Evolutionary conservation across 2,329 filamentous ascomycete genomes (phyloP), one percentile per base, ranked within the genome.

Genomic region (Sporothrix protearum): DNA sequence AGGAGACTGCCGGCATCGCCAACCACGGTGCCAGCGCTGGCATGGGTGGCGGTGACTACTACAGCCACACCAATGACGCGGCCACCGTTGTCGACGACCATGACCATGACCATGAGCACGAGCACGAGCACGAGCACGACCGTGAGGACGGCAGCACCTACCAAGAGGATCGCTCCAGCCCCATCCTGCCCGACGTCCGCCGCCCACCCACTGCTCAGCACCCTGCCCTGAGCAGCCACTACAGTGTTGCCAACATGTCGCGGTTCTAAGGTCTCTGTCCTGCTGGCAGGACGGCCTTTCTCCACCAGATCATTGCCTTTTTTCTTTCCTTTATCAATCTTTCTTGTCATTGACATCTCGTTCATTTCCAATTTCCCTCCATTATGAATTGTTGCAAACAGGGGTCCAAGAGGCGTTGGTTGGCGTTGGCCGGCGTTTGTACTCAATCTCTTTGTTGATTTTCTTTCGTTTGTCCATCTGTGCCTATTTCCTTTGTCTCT

Each of bases 141-240:
- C 14, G 72, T 22, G 72, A 73, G 12, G 64, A 51, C 33, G 66
- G 71, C 39, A 67, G 68, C 53, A 59, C 49, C 30, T 77, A 78
- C 71, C 75, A 75, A 68, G 78, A 79, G 8, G 78, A 80, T 72
- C 82, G 84, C 67, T 78, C 80, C 68, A 88, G 86, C 74, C 88
- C 88, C 1, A 86, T 90, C 73, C 80, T 84, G 28, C 87, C 87
- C 1, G 81, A 82, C 0, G 73, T 90, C 14, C 81, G 83, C 76
- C 83, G 88, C 12, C 88, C 88, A 0, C 83, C 85, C 36, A 87
- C 87, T 8, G 85, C 86, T 1, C 73, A 88, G 74, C 88, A 90
- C 75, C 88, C 88, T 33, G 83, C 83, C 67, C 80, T 85, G 75
- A 79, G 79, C 42, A 79, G 79, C 36, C 73, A 72, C 49, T 74